Evolutionary conservation across 2,329 filamentous ascomycete species (phyloP).

Genomic region (Bipolaris bicolor): DNA sequence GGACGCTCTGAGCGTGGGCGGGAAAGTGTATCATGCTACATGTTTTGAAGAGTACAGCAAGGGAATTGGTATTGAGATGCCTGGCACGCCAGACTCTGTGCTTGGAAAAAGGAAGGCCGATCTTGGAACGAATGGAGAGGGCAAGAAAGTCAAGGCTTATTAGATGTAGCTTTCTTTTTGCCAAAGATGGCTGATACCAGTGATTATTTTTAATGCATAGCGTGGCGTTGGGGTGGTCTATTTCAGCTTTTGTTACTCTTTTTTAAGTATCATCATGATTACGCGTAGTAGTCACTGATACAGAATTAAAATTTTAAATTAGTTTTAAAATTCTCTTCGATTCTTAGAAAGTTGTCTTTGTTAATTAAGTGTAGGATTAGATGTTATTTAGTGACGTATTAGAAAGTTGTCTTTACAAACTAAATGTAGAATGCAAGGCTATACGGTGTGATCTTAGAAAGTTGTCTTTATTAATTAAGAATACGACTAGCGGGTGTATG

Average conservation of each 20-base stretch:
- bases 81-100: conserved; percentile 46
- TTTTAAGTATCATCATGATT: neutral
- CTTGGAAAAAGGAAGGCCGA: conserved; percentile 48
- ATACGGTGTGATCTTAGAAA: too few species aligned
- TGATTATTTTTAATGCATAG: conserved; percentile 18
- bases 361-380: neutral
- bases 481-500: too few species aligned
- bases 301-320: too few species aligned
- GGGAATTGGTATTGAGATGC: conserved; percentile 40
- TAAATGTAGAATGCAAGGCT: too few species aligned
- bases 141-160: conserved; percentile 42
- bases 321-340: too few species aligned
- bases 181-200: neutral
- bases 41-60: conserved; percentile 74
- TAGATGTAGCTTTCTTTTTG: neutral
- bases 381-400: neutral
- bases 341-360: neutral
- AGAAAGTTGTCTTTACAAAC: too few species aligned
- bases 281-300: neutral
- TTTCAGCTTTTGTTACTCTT: neutral
- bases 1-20: conserved; percentile 79
- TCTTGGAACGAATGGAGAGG: conserved; percentile 28
- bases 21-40: conserved; percentile 84
- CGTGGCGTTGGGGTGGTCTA: conserved; percentile 15
- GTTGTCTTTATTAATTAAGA: too few species aligned